These are phyloP conservation scores for Paecilomyces formosus DNA, from an alignment of 2,329 filamentous ascomycete species.

Conservation along the genomic window DNA sequence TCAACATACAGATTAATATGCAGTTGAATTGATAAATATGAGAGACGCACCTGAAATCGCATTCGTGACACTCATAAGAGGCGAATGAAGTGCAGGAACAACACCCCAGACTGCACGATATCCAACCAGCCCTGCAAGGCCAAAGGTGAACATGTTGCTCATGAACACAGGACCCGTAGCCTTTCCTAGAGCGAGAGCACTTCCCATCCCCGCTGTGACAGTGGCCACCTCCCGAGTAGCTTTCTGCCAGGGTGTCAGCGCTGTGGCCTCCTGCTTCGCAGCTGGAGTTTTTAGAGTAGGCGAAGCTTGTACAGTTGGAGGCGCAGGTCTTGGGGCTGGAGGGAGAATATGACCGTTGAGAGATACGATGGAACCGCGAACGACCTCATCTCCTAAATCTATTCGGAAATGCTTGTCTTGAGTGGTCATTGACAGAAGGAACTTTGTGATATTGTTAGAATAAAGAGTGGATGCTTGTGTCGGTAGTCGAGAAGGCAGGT, in stretches of 20 bases:
- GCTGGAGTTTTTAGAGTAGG: constrained; percentile 43
- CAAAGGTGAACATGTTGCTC: constrained; percentile 79
- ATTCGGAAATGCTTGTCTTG: constrained; percentile 72
- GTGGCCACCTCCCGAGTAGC: constrained; percentile 66
- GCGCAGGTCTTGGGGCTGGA: constrained; percentile 61
- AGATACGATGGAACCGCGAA: constrained; percentile 76
- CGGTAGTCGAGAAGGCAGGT: constrained; percentile 76
- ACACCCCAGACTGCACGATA: constrained; percentile 89
- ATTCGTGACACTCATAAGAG: constrained; percentile 88
- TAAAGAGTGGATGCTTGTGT: constrained; percentile 87
- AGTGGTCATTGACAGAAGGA: constrained; percentile 72
- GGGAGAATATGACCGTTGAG: constrained; percentile 69
- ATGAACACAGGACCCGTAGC: constrained; percentile 78
- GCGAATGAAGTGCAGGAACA: constrained; percentile 72
- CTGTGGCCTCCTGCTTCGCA: constrained; percentile 52
- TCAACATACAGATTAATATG: neutral
- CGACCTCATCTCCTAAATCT: constrained; percentile 76
- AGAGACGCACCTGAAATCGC: constrained; percentile 63
- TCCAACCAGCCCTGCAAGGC: constrained; percentile 74
- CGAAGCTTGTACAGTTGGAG: constrained; percentile 45
- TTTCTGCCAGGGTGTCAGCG: constrained; percentile 75
- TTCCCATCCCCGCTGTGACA: constrained; percentile 70
- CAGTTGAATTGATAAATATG: too few species aligned
- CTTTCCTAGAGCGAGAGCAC: constrained; percentile 69
- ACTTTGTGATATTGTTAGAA: constrained; percentile 89